These are phyloP conservation scores for Solanum dulcamara DNA, from an alignment of 257 asterid genomes.

Conservation along the genomic window DNA sequence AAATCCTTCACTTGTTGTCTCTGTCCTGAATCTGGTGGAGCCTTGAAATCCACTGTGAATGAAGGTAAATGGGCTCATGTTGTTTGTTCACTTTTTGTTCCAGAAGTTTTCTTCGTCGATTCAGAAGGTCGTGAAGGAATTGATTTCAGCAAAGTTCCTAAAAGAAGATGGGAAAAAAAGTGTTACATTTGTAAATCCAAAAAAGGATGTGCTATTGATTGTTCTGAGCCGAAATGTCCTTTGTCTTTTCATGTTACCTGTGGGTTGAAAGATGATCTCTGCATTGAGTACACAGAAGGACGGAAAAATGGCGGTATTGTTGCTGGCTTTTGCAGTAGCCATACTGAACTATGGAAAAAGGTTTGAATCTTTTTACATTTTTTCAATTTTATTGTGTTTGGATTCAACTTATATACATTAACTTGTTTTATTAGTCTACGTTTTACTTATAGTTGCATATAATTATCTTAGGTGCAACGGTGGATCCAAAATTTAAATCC, in stretches of 20 bases:
- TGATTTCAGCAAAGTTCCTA: constrained; percentile 38
- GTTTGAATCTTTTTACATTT: constrained; percentile 16
- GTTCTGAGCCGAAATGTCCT: constrained; percentile 67
- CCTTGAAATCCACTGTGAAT: constrained; percentile 49
- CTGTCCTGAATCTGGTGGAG: constrained; percentile 58
- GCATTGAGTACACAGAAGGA: constrained; percentile 55
- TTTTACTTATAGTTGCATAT: neutral
- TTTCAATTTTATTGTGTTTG: neutral
- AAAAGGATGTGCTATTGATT: constrained; percentile 65
- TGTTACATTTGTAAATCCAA: constrained; percentile 46
- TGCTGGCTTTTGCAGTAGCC: constrained; percentile 64
- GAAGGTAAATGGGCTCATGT: constrained; percentile 81
- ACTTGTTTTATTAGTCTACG: neutral
- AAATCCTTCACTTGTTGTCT: constrained; percentile 41
- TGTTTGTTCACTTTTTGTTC: constrained; percentile 63
- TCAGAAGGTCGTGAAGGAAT: constrained; percentile 57
- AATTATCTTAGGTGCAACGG: neutral
- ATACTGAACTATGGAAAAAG: constrained; percentile 76
- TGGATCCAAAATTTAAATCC: neutral
- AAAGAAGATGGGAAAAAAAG: constrained; percentile 45
- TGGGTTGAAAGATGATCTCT: constrained; percentile 55
- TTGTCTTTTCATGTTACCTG: constrained; percentile 68
- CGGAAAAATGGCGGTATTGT: constrained; percentile 50
- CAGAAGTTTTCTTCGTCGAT: constrained; percentile 71
- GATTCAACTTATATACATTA: neutral